Conservation (phyloP, 2,329 filamentous ascomycete species). For the Exophiala bonariae region DNA sequence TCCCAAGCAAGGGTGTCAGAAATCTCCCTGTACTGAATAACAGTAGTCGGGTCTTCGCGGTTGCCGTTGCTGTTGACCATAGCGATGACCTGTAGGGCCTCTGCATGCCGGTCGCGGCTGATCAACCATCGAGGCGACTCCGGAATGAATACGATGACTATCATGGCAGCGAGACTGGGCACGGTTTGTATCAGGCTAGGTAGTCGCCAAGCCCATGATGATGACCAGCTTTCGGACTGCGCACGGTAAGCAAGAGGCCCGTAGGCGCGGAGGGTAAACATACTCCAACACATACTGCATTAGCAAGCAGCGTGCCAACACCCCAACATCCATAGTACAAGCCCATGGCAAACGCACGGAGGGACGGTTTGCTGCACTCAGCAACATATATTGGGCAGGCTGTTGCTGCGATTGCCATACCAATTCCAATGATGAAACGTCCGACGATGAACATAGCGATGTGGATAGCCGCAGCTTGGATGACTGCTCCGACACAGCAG, state of each 20-base stretch:
- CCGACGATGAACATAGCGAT: constrained; percentile 59
- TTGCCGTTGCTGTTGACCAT: constrained; percentile 48
- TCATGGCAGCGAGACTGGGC: constrained; percentile 47
- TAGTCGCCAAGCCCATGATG: constrained; percentile 52
- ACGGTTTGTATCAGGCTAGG: constrained; percentile 55
- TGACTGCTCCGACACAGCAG: constrained; percentile 57
- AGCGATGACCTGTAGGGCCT: constrained; percentile 44
- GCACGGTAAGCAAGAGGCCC: no score
- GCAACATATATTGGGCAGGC: constrained; percentile 33
- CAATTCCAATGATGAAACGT: constrained; percentile 58
- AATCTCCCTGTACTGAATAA: constrained; percentile 47
- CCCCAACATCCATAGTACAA: constrained; percentile 20
- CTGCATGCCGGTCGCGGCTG: constrained; percentile 41
- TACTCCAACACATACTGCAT: constrained; percentile 21
- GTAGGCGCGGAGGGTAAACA: not conserved
- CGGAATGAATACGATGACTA: constrained; percentile 53
- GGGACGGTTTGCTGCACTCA: constrained; percentile 20
- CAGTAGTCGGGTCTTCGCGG: constrained; percentile 38
- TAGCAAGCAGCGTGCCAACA: constrained; percentile 20
- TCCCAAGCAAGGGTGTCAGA: constrained; percentile 49
- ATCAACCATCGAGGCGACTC: constrained; percentile 63
- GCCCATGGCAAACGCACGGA: constrained; percentile 15
- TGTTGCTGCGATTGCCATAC: constrained; percentile 59
- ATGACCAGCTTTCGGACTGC: constrained; percentile 17
- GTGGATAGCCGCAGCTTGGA: constrained; percentile 59